Conservation (phyloP, 768 basidiomycete genomes). For the Solioccasus polychromus region DNA sequence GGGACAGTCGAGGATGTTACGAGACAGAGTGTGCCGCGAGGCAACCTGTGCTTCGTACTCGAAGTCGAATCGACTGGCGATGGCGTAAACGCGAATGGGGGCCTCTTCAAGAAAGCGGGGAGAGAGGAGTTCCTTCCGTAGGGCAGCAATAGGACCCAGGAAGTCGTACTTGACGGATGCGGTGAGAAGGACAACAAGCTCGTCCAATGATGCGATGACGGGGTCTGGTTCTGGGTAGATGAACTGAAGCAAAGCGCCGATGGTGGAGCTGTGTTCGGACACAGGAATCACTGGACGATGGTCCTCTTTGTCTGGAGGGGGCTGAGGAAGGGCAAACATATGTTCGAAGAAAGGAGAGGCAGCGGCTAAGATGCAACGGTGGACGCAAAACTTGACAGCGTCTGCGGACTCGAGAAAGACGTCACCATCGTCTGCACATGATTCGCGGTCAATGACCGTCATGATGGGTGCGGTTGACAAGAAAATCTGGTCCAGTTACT, state of each 20-base stretch:
- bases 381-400: slow-evolving; percentile 53
- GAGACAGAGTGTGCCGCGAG: slow-evolving; percentile 53
- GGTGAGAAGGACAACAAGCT: slow-evolving; percentile 47
- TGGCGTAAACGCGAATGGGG: slow-evolving; percentile 66
- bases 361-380: slow-evolving; percentile 56
- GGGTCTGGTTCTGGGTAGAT: slow-evolving; percentile 64
- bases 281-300: slow-evolving; percentile 50
- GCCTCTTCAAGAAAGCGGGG: slow-evolving; percentile 44
- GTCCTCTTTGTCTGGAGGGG: slow-evolving; percentile 25
- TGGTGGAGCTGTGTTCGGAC: slow-evolving; percentile 43
- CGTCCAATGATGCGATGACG: slow-evolving; percentile 46
- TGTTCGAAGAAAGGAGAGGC: slow-evolving; percentile 69
- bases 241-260: slow-evolving; percentile 54
- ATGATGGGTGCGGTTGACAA: slow-evolving; percentile 16
- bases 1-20: slow-evolving; percentile 54
- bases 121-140: slow-evolving; percentile 53
- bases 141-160: slow-evolving; percentile 37
- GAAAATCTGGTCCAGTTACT: background rate
- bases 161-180: slow-evolving; percentile 69
- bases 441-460: slow-evolving; percentile 33
- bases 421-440: slow-evolving; percentile 51
- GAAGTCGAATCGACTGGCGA: slow-evolving; percentile 63
- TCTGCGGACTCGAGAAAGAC: slow-evolving; percentile 46
- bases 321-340: slow-evolving; percentile 67
- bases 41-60: slow-evolving; percentile 62